Percentiles rank a stretch among this genome's conserved stretches.
phyloP scores from a whole-genome alignment of 2,329 filamentous ascomycete species.

The Stemphylium lycopersici region DNA sequence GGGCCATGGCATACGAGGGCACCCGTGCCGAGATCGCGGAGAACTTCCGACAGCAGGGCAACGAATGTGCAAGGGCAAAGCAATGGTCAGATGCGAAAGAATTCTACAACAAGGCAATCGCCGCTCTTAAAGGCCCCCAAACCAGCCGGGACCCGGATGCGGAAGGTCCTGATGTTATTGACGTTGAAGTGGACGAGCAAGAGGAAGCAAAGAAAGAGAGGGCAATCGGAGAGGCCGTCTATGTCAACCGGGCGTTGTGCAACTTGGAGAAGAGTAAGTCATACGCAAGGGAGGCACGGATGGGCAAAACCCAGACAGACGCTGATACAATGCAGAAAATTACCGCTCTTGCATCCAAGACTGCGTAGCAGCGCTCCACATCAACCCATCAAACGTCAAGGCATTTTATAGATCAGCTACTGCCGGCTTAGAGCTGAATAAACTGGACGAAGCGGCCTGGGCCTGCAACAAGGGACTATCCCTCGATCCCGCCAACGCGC shows the following conservation, averaged over 20 bases:
- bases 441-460: slow-evolving; percentile 79
- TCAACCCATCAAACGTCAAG: slow-evolving; percentile 85
- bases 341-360: slow-evolving; percentile 86
- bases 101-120: slow-evolving; percentile 88
- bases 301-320: not conserved
- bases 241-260: slow-evolving; percentile 87
- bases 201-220: slow-evolving; percentile 67
- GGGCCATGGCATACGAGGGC: slow-evolving; percentile 91
- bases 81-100: slow-evolving; percentile 84
- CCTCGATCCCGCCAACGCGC: slow-evolving; percentile 72
- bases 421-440: slow-evolving; percentile 79
- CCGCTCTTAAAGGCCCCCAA: slow-evolving; percentile 69
- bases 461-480: slow-evolving; percentile 75
- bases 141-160: slow-evolving; percentile 48
- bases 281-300: not conserved
- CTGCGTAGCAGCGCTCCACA: slow-evolving; percentile 76
- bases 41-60: slow-evolving; percentile 90
- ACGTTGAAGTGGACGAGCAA: slow-evolving; percentile 62
- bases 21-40: slow-evolving; percentile 80
- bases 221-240: slow-evolving; percentile 73
- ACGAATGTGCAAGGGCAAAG: slow-evolving; percentile 79
- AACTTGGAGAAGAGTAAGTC: slow-evolving; percentile 77
- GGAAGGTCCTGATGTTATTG: slow-evolving; percentile 47
- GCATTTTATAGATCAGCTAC: slow-evolving; percentile 84
- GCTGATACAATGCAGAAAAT: slow-evolving; percentile 63